Percentiles rank a stretch among this genome's conserved stretches.
Conservation (phyloP, 495 filamentous ascomycete species). For the Chaetomium cochliodes region DNA sequence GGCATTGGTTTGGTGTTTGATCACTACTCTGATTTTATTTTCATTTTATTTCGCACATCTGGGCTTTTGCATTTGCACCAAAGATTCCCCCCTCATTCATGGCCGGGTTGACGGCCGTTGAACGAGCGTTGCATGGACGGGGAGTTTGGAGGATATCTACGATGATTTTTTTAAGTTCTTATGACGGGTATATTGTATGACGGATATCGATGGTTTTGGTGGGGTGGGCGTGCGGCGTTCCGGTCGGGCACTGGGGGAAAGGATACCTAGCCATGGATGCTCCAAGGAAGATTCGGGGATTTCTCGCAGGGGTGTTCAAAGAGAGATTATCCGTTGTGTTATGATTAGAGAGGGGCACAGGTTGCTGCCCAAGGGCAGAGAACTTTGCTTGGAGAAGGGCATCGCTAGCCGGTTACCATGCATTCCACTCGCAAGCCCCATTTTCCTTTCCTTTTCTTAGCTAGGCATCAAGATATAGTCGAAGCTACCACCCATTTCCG, state of each 20-base stretch:
- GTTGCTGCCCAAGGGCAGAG: background rate
- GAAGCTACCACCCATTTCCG: background rate
- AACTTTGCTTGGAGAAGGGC: background rate
- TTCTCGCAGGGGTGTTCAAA: background rate
- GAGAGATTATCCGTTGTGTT: background rate
- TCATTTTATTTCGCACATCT: conserved; percentile 8
- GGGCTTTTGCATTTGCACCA: conserved; percentile 20
- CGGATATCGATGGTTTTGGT: background rate
- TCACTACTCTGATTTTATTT: conserved; percentile 17
- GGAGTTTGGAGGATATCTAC: conserved; percentile 20
- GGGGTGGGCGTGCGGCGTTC: conserved; percentile 3
- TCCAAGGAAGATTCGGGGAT: background rate
- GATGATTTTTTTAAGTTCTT: conserved; percentile 13
- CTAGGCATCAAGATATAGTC: conserved; percentile 10
- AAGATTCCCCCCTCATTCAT: conserved; percentile 20
- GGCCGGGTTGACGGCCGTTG: conserved; percentile 10
- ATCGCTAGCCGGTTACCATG: background rate
- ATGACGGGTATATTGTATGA: conserved; percentile 6
- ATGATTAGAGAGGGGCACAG: background rate
- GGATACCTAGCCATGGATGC: conserved; percentile 5
- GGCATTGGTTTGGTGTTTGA: conserved; percentile 1
- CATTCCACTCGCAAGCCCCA: conserved; percentile 2
- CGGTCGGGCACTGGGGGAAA: conserved; percentile 10
- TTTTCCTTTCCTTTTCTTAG: background rate
- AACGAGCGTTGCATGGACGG: conserved; percentile 23